Percentiles rank a stretch among this genome's conserved stretches.
Conservation (phyloP, 208 protist species). For the Angomonas deanei region DNA sequence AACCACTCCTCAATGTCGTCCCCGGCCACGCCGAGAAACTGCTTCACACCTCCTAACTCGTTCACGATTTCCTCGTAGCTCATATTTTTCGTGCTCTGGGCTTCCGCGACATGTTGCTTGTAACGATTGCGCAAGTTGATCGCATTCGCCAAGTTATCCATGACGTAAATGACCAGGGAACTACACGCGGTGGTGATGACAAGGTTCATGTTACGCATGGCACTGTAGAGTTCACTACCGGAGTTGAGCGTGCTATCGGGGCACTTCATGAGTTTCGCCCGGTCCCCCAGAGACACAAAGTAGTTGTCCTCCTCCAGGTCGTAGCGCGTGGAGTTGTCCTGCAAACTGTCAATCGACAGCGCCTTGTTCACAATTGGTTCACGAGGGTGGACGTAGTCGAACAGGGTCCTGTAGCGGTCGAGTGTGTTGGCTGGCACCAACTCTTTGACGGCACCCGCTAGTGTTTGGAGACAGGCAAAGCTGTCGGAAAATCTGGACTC, state of each 20-base stretch:
- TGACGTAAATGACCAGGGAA: slow-evolving; percentile 36
- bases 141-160: slow-evolving; percentile 36
- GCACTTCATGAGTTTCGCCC: slow-evolving; percentile 26
- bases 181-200: slow-evolving; percentile 42
- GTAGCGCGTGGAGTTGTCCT: slow-evolving; percentile 13
- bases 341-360: slow-evolving; percentile 22
- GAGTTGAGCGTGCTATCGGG: slow-evolving; percentile 3
- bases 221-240: slow-evolving; percentile 24
- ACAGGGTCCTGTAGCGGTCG: not conserved
- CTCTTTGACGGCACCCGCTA: slow-evolving; percentile 24
- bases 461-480: slow-evolving; percentile 38
- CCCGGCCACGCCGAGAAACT: slow-evolving; percentile 17
- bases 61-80: slow-evolving; percentile 22
- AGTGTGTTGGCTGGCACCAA: slow-evolving; percentile 20
- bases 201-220: slow-evolving; percentile 28
- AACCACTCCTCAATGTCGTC: slow-evolving; percentile 29
- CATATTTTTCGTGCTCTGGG: slow-evolving; percentile 12
- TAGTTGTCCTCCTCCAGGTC: no score
- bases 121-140: slow-evolving; percentile 24
- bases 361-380: slow-evolving; percentile 25
- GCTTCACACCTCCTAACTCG: slow-evolving; percentile 9
- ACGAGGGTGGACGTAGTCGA: slow-evolving; percentile 19
- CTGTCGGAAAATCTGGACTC: slow-evolving; percentile 22
- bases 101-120: slow-evolving; percentile 16
- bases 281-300: slow-evolving; percentile 35